Evolutionary conservation across 2,329 filamentous ascomycete genomes (phyloP), one percentile per base, ranked within the genome.

Genomic region (Penicillium brasilianum): DNA sequence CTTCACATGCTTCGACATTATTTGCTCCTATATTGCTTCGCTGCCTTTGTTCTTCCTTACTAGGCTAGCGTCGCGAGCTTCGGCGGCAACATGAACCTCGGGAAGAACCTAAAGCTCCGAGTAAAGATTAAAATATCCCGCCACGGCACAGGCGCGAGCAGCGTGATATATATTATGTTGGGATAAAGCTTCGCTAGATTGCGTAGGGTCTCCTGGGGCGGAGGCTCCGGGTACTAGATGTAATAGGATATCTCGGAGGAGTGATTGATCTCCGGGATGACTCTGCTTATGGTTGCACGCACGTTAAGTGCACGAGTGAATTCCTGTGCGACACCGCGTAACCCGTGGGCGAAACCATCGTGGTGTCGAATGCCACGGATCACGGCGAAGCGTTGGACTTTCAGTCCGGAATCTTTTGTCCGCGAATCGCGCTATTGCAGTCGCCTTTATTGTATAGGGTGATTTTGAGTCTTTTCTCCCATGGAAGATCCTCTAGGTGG

Each of bases 61-160:
- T 7, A n/a, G 8, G 36, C 51, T 55, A 11, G 55, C 55, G 16
- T 79, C 75, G 6, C 74, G 68, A 8, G 78, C 78, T 60, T 81
- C 79, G 55, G 80, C 79, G 0, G 78, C 78, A 30, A 81, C 74
- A 36, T 71, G 69, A 6, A 74, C 69, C 34, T 81, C 78, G 1
- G 79, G 77, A 1, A 80, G 67, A 8, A 78, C 57, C 51, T 76
- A 63, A 2, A 80, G 71, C 55, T 79, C 75, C 0, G 62, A 34
- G 57, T 77, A 80, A 1, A 81, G 68, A 8, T 68, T 61, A 6
- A 53, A 57, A 46, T 79, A 79, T 1, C 77, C 76, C 1, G 72
- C 80, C 0, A 72, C 76, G 7, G 79, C 79, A 62, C 78, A 81
- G 0, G 78, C 75, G 3, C 78, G 71, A 6, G 72, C 77, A 16